Evolutionary conservation across 2,329 filamentous ascomycete species (phyloP), one percentile per base, ranked within the genome.

Genomic region (Scleromitrula shiraiana): DNA sequence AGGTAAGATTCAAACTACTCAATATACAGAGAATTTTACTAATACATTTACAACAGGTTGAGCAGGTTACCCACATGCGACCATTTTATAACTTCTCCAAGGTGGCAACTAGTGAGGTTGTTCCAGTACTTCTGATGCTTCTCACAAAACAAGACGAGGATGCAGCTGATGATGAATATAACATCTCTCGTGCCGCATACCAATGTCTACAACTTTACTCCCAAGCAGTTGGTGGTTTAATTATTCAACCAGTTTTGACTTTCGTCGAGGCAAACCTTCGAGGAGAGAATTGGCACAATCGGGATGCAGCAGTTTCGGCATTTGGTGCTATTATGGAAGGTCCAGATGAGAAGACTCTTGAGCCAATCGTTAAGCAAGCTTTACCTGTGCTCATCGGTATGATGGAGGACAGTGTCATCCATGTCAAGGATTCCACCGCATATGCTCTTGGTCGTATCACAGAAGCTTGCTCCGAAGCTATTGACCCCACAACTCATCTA

Each of bases 321-420:
- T 97, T 98, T 59, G 93, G 93, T 54, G 93, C 90, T 57, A 97
- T 98, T 60, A 96, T 98, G 90, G 93, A 98, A 65, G 93, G 93
- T 22, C 93, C 93, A 1, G 93, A 97, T 50, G 87, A 95, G 68
- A 88, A 87, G 70, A 81, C 91, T 41, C 74, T 98, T 44, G 88
- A 95, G 61, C 90, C 91, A 49, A 85, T 98, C 49, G 88, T 98
- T 62, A 95, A 95, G 73, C 91, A 96, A 67, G 93, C 90, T 53
- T 78, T 98, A 41, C 85, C 88, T 44, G 87, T 96, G 46, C 76
- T 98, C 42, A 93, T 98, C 63, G 80, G 77, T 58, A 83, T 83
- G 79, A 97, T 97, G 83, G 83, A 93, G 50, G 93, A 98, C 65
- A 77, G 76, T 57, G 87, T 86, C 30, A 75, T 97, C 43, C 88